These are phyloP conservation scores for Phytophthora foliorum DNA, from an alignment of 352 stramenopile species.

Conservation along the genomic window DNA sequence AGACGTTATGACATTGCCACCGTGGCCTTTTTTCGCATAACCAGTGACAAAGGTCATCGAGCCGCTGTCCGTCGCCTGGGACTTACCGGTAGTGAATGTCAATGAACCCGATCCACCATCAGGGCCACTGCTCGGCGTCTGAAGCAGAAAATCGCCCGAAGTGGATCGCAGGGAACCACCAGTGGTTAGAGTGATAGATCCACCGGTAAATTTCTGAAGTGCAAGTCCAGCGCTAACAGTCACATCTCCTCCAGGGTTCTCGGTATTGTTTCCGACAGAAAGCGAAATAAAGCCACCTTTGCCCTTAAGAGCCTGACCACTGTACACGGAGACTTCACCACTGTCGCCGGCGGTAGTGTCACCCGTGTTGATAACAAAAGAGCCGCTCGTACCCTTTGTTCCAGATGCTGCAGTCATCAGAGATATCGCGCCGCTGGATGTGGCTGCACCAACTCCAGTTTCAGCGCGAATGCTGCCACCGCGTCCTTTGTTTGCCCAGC, in stretches of 20 bases:
- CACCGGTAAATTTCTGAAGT: slow-evolving; percentile 63
- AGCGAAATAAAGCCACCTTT: slow-evolving; percentile 71
- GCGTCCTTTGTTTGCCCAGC: slow-evolving; percentile 63
- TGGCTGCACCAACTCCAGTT: slow-evolving; percentile 62
- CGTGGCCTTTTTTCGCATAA: slow-evolving; percentile 33
- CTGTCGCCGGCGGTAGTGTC: slow-evolving; percentile 66
- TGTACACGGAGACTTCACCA: slow-evolving; percentile 69
- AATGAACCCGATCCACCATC: slow-evolving; percentile 64
- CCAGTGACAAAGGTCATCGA: slow-evolving; percentile 39
- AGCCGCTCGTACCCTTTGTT: slow-evolving; percentile 61
- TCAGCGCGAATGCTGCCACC: slow-evolving; percentile 62
- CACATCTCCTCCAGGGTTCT: slow-evolving; percentile 65
- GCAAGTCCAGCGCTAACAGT: slow-evolving; percentile 75
- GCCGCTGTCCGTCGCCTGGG: slow-evolving; percentile 29
- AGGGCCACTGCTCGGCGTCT: slow-evolving; percentile 62
- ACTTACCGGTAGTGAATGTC: slow-evolving; percentile 35
- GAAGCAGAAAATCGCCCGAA: slow-evolving; percentile 61
- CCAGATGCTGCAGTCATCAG: slow-evolving; percentile 68
- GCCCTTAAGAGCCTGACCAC: slow-evolving; percentile 59
- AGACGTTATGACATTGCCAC: slow-evolving; percentile 33
- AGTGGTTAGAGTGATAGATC: slow-evolving; percentile 62
- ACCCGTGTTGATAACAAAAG: slow-evolving; percentile 63
- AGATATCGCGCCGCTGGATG: slow-evolving; percentile 63
- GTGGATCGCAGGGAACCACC: slow-evolving; percentile 66
- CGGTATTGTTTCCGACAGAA: slow-evolving; percentile 62